Base-by-base conservation (phyloP, 2,329 filamentous ascomycete species). In the Diaporthe destruens region DNA sequence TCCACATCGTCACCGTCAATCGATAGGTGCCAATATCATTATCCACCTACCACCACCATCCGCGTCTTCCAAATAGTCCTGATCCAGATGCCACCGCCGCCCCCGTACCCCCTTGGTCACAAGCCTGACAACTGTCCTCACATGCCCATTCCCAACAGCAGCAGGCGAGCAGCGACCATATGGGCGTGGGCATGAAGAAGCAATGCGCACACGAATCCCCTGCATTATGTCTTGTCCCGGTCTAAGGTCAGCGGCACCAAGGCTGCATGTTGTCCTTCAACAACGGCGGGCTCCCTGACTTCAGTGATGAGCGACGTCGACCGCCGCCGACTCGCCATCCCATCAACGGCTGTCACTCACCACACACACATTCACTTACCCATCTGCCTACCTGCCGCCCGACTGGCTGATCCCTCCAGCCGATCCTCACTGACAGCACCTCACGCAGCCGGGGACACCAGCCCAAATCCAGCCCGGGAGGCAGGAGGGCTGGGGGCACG, bases 401-500 rank as follows among this genome's bases (percentile, higher is more conserved):
- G 61, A 20, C 34, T 36, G 29, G 32, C 61, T 51, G 14, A 51
- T 65, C 42, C 59, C 59, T 65, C 61, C 61, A 53, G 47, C 44
- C 44, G 32, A 53, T 66, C 61, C 61, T 65, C 20, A 51, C 20
- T 36, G 44, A 65, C 61, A 65, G 61, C 20, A 36, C 36, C 61
- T 44, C 44, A 36, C 61, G 51, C 44, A 51, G 44, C 44, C 44
- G 44, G 59, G 44, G n/a, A 51, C 3, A 51, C 61, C 44, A 65
- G 44, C 44, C 44, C 32, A 39, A 39, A 25, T 39, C 20, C 47
- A 53, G 47, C 36, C 44, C 32, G n/a, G 36, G 20, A 53, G 57
- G 39, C 18, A 63, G 16, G 59, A 53, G 61, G 47, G 32, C 29
- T 53, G 44, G 47, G n/a, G 32, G n/a, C 32, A 34, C 32, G 29